A percentile compares a stretch with the other conserved stretches of the same genome.
Conservation (phyloP, 2,329 filamentous ascomycete genomes). For the Zelopaecilomyces penicillatus region DNA sequence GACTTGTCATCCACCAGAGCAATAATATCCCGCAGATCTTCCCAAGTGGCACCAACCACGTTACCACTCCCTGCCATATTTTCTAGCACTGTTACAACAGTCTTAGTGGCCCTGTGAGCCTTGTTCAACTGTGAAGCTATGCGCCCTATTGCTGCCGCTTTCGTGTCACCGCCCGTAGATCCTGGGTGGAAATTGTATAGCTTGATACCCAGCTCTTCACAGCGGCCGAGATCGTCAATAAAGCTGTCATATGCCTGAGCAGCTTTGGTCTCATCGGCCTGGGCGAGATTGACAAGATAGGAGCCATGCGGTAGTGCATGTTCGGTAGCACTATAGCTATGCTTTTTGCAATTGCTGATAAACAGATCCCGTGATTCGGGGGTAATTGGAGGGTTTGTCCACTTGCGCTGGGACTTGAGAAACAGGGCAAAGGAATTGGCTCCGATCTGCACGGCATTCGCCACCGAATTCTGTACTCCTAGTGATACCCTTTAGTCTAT, state of each 20-base stretch:
- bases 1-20: conserved; percentile 67
- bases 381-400: conserved; percentile 72
- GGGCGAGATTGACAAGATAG: conserved; percentile 92
- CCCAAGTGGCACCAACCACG: conserved; percentile 75
- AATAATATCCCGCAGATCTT: conserved; percentile 82
- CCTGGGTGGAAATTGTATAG: conserved; percentile 99
- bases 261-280: conserved; percentile 70
- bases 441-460: conserved; percentile 71
- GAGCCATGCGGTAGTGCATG: conserved; percentile 87
- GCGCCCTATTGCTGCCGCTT: conserved; percentile 62
- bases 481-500: conserved; percentile 5
- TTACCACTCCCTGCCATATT: conserved; percentile 93
- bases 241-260: conserved; percentile 80
- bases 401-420: conserved; percentile 93
- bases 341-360: conserved; percentile 54
- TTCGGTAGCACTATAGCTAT: conserved; percentile 61
- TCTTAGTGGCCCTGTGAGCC: conserved; percentile 66
- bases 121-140: conserved; percentile 77
- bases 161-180: conserved; percentile 60
- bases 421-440: conserved; percentile 93
- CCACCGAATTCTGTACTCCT: conserved; percentile 84
- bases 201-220: conserved; percentile 74
- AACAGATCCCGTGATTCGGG: conserved; percentile 62
- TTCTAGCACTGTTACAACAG: conserved; percentile 78
- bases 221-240: conserved; percentile 77